Base-by-base conservation (phyloP, 2,329 filamentous ascomycete species). In the Exophiala calicioides region DNA sequence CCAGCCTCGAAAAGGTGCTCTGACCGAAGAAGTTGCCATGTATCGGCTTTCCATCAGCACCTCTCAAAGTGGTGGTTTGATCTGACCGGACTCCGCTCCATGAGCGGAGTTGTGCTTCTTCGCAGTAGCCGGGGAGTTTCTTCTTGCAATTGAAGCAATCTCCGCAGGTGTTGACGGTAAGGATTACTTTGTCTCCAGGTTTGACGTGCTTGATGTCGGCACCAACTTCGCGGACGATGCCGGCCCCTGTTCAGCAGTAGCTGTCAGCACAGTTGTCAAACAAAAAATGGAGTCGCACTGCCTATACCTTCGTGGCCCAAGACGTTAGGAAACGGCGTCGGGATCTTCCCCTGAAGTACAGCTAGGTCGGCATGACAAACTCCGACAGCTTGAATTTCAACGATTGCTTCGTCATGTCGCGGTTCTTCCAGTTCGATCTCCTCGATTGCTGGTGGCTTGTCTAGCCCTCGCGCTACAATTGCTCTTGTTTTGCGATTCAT, bases 301-400 rank as follows among this genome's bases (percentile, higher is more conserved):
- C n/a, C 16, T 30, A 15, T 23, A 70, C 75, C 76, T 65, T 80
- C 76, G 50, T 80, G 77, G 1, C 77, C 77, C 10, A 78, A 60
- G 2, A 79, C 68, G 18, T 67, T 59, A 0, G 74, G 73, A 2
- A 63, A 62, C 10, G 58, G 61, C 12, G 61, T 62, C 9, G 60
- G 65, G 12, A 48, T 21, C 12, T 19, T 8, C 9, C 27, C 26
- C 4, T 69, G 63, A 3, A 70, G 74, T 38, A 76, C 69, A 19
- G 72, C 61, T 5, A 77, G 55, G 52, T 80, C 78, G 0, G 76
- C 77, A 47, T 80, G 77, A 52, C 78, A 81, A 38, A 81, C 69
- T 0, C 78, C 77, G 0, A 72, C 71, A 0, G 77, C 75, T 3
- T 40, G 26, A 7, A 42, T 21, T 23, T 33, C 39, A n/a, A 42